These are phyloP conservation scores for Hyphopichia wangnamkhiaoensis DNA, from an alignment of 1,139 yeast species.

Conservation along the genomic window DNA sequence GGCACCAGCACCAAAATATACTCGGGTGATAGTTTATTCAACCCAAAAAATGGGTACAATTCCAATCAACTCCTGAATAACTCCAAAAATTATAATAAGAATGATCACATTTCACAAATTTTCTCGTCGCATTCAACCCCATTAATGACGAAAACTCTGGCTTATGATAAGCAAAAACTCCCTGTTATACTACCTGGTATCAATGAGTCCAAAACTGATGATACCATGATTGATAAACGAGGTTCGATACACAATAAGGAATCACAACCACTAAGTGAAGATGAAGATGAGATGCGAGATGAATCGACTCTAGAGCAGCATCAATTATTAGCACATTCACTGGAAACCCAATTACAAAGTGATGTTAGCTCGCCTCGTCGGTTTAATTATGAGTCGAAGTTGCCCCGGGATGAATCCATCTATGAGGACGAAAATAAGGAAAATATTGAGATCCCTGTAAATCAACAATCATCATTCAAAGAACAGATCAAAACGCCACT, in stretches of 20 bases:
- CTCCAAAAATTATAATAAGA: conserved; percentile 1
- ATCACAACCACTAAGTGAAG: too few species aligned
- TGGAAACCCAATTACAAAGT: neutral
- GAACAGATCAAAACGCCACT: neutral
- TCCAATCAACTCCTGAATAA: too few species aligned
- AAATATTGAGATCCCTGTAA: neutral
- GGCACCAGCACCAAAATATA: conserved; percentile 4
- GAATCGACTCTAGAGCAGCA: conserved; percentile 1
- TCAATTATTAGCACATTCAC: neutral
- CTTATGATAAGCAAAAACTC: neutral
- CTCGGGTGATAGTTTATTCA: conserved; percentile 3
- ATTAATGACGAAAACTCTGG: conserved; percentile 12
- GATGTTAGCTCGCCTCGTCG: neutral
- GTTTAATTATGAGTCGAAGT: neutral
- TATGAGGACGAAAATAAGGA: neutral
- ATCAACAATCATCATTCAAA: neutral
- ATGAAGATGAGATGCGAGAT: neutral
- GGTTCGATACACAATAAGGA: neutral
- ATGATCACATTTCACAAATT: conserved; percentile 10
- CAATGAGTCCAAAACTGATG: neutral
- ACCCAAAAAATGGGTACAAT: neutral
- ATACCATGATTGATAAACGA: conserved; percentile 1
- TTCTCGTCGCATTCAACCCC: conserved; percentile 38
- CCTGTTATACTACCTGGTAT: neutral
- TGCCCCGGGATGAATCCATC: neutral